Evolutionary conservation across 345 rosid genomes (phyloP).

Genomic region (Triadica sebifera): DNA sequence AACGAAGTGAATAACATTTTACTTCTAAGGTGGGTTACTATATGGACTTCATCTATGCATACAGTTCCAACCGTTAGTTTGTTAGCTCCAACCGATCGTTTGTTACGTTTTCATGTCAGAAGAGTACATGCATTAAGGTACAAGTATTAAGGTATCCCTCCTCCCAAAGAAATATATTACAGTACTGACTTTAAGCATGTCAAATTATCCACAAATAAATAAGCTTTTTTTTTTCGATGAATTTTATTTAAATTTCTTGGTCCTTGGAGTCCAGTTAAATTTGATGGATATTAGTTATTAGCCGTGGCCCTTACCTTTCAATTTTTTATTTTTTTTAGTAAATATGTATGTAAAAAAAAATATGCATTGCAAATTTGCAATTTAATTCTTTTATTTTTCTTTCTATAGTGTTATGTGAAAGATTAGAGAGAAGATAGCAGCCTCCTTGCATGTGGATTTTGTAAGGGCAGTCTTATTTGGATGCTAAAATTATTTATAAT

Average conservation of each 20-base stretch:
- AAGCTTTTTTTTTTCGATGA: too few relatives aligned
- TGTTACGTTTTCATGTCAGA: neutral
- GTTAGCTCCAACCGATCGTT: neutral
- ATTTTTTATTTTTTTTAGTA: too few relatives aligned
- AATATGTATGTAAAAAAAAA: too few relatives aligned
- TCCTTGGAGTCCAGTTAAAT: too few relatives aligned
- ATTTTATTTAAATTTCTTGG: too few relatives aligned
- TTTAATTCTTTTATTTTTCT: too few relatives aligned
- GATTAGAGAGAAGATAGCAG: too few relatives aligned
- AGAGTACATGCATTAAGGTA: neutral
- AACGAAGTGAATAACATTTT: neutral
- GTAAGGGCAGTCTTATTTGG: neutral
- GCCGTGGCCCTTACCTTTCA: neutral
- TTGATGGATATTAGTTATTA: too few relatives aligned
- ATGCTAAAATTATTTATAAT: neutral
- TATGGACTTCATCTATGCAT: neutral
- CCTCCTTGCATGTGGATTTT: too few relatives aligned
- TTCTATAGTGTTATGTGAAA: neutral
- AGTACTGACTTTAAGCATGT: too few relatives aligned
- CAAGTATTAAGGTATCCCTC: neutral
- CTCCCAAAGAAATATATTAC: neutral
- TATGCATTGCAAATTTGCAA: too few relatives aligned
- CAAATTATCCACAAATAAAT: too few relatives aligned
- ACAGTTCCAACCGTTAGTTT: slow-evolving; percentile 9
- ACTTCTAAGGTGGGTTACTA: neutral